Evolutionary conservation across 345 rosid species (phyloP).

Genomic region (Rhodamnia rubescens): DNA sequence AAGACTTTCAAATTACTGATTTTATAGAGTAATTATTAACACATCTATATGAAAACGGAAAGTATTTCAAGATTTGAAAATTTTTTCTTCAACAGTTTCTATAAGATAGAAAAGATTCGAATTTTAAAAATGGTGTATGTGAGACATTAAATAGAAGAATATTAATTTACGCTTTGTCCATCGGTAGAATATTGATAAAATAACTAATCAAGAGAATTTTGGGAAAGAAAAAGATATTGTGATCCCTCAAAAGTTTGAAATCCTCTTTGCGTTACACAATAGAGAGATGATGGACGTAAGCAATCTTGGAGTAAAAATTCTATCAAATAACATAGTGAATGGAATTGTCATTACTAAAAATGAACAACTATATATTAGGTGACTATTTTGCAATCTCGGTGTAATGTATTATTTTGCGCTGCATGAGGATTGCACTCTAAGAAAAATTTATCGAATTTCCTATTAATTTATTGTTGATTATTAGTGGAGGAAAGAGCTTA

Average conservation of each 20-base stretch:
- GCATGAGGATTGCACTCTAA: too few species aligned
- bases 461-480: too few species aligned
- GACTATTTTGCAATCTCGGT: too few species aligned
- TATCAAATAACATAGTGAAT: background rate
- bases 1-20: background rate
- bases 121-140: background rate
- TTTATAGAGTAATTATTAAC: background rate
- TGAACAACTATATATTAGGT: too few species aligned
- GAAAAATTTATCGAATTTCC: too few species aligned
- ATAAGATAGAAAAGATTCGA: background rate
- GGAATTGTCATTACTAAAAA: background rate
- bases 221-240: background rate
- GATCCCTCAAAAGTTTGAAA: background rate
- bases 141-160: background rate
- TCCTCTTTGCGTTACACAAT: background rate
- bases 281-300: background rate
- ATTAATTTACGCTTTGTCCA: background rate
- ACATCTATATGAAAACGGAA: background rate
- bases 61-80: background rate
- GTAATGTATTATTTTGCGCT: too few species aligned
- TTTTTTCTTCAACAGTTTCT: background rate
- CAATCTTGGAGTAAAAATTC: background rate
- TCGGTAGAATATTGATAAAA: background rate
- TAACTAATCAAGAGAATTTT: background rate
- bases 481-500: too few species aligned